phyloP scores from a whole-genome alignment of 2,329 filamentous ascomycete species.

The Penicillium sp. region DNA sequence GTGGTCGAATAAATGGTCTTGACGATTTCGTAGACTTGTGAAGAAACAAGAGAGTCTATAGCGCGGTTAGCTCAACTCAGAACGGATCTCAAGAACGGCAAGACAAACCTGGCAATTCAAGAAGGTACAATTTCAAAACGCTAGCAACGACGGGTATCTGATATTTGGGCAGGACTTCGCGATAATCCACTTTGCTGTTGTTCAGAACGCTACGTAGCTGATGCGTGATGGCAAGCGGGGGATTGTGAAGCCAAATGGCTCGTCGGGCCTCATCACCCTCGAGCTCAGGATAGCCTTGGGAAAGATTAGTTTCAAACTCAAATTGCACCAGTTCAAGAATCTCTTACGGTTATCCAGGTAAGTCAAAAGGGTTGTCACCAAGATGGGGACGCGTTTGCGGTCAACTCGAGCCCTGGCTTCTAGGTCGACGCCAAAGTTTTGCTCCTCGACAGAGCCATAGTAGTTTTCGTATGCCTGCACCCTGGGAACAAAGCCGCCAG shows the following conservation, averaged over 20 bases:
- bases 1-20: conserved; percentile 92
- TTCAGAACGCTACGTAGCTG: conserved; percentile 78
- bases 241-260: conserved; percentile 90
- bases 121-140: conserved; percentile 85
- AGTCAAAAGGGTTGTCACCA: conserved; percentile 88
- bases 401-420: conserved; percentile 90
- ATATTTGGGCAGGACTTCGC: conserved; percentile 76
- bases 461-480: conserved; percentile 97
- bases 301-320: background rate
- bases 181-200: conserved; percentile 72
- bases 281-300: conserved; percentile 78
- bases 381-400: conserved; percentile 86
- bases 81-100: conserved; percentile 12
- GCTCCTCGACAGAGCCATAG: conserved; percentile 93
- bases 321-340: background rate
- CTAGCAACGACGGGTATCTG: conserved; percentile 93
- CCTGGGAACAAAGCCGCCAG: conserved; percentile 83
- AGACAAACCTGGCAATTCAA: conserved; percentile 84
- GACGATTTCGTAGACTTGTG: conserved; percentile 97
- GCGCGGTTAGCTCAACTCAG: conserved; percentile 7
- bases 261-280: conserved; percentile 92
- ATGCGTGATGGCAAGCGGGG: conserved; percentile 79
- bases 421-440: conserved; percentile 97
- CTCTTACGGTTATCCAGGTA: conserved; percentile 76
- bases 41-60: conserved; percentile 92